Evolutionary conservation across 768 basidiomycete genomes (phyloP).

Genomic region (Mycena olivaceomarginata): DNA sequence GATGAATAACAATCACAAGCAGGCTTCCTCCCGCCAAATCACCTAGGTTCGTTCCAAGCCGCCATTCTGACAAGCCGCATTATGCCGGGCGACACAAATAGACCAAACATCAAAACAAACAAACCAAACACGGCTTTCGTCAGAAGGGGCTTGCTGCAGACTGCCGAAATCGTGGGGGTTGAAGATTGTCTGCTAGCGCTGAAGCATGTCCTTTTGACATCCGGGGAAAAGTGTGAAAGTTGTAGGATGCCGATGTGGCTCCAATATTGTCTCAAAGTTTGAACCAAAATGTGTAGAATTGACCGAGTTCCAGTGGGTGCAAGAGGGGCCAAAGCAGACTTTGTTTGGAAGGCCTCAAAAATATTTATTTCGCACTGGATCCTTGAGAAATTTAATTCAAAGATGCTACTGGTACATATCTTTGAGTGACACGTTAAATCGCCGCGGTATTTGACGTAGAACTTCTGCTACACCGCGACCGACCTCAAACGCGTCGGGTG

Average conservation of each 20-base stretch:
- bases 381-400: neutral
- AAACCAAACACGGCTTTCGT: too few relatives aligned
- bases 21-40: too few relatives aligned
- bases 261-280: neutral
- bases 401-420: neutral
- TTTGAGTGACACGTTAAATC: neutral
- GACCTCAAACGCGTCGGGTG: neutral
- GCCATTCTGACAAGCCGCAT: too few relatives aligned
- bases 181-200: neutral
- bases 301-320: neutral
- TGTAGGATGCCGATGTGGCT: neutral
- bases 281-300: constrained; percentile 3
- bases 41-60: too few relatives aligned
- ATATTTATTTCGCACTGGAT: constrained; percentile 3
- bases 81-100: too few relatives aligned
- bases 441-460: neutral
- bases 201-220: neutral
- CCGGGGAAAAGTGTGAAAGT: neutral
- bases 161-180: neutral
- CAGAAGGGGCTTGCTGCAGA: too few relatives aligned
- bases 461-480: neutral
- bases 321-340: constrained; percentile 4
- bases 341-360: constrained; percentile 2
- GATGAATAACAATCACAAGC: too few relatives aligned
- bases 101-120: too few relatives aligned